Base-by-base conservation (phyloP, 2,329 filamentous ascomycete species). In the Ophiostoma ips region DNA sequence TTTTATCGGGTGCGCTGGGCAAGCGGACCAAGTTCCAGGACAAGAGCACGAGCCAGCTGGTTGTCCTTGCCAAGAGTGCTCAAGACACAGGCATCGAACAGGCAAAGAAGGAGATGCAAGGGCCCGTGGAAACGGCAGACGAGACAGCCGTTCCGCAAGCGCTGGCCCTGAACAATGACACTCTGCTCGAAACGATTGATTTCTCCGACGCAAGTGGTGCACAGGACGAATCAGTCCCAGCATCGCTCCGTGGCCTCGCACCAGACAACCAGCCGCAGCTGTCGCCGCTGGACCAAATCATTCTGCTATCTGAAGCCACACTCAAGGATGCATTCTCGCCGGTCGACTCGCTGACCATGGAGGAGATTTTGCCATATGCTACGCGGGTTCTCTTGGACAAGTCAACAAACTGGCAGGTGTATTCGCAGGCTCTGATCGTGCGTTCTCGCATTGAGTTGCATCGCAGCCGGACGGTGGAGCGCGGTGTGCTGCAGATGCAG, bases 401-500 rank as follows among this genome's bases (percentile, higher is more conserved):
- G 57, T 84, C 84, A 43, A 90, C 87, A 1, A 98, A 96, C 64
- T 98, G 92, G 92, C 92, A 96, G 63, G 83, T 95, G 33, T 96
- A 96, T 62, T 95, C 92, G 0, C 89, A 96, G 62, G 92, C 88
- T 0, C 71, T 98, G 9, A 72, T 98, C 0, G 85, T 96, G 2
- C 77, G 92, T 41, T 94, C 87, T 53, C 76, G 92, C 15, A 90
- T 96, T 50, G 92, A 98, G 65, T 75, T 89, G 0, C 89, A 94
- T 65, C 78, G 80, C 49, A 87, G 89, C 49, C 76, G 90, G 50
- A 98, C 92, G 0, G 75, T 94, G 35, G 92, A 98, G 66, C 75
- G 92, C 53, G 87, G 87, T 43, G 79, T 98, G 0, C 69, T 98
- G 18, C 92, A 98, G 66, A 76, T 98, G 57, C 92, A 98, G 65